These are phyloP conservation scores for Fusarium stilboides DNA, from an alignment of 2,329 filamentous ascomycete species.

Conservation along the genomic window DNA sequence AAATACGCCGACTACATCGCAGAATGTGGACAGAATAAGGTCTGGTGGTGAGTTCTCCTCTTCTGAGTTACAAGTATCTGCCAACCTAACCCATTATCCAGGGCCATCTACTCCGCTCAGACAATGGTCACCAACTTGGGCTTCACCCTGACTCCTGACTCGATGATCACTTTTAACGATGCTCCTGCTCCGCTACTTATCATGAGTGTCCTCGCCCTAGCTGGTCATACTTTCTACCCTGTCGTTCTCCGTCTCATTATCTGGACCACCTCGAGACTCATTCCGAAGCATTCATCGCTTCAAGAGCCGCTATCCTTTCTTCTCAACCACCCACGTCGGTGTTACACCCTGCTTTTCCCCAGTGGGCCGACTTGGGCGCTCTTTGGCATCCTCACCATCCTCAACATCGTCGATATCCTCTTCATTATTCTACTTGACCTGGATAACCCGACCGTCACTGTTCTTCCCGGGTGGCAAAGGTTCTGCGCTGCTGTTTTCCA, in stretches of 20 bases:
- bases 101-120: constrained; percentile 65
- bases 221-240: constrained; percentile 71
- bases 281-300: constrained; percentile 57
- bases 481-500: constrained; percentile 73
- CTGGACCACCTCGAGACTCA: constrained; percentile 67
- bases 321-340: constrained; percentile 73
- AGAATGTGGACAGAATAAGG: constrained; percentile 57
- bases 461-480: constrained; percentile 61
- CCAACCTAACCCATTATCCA: constrained; percentile 40
- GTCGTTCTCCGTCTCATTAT: constrained; percentile 71
- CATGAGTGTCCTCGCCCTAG: constrained; percentile 65
- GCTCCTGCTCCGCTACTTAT: constrained; percentile 62
- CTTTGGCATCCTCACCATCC: constrained; percentile 62
- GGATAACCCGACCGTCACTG: constrained; percentile 64
- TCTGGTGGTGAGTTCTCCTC: constrained; percentile 63
- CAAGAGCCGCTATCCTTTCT: constrained; percentile 68
- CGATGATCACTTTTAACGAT: constrained; percentile 65
- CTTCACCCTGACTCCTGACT: constrained; percentile 69
- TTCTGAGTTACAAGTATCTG: too few relatives aligned
- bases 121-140: constrained; percentile 69
- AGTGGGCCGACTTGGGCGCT: constrained; percentile 72
- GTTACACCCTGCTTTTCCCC: constrained; percentile 75
- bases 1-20: constrained; percentile 60
- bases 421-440: constrained; percentile 68
- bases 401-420: constrained; percentile 70